These are phyloP conservation scores for Suillus americanus DNA, from an alignment of 768 basidiomycete genomes.

Conservation along the genomic window DNA sequence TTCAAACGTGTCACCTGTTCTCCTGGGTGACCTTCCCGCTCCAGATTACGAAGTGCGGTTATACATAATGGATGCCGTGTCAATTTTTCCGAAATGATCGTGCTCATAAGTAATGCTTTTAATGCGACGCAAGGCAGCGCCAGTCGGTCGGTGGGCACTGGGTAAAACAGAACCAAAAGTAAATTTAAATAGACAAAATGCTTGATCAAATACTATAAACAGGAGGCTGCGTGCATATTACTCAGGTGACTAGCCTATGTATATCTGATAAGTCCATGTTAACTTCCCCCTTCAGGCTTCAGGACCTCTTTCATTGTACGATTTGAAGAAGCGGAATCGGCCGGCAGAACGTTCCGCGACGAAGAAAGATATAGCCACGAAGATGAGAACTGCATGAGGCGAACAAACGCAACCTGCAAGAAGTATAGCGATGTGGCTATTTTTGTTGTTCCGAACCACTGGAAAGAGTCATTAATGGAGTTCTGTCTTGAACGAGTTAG, in stretches of 20 bases:
- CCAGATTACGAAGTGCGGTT: slow-evolving; percentile 14
- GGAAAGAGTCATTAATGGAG: slow-evolving; percentile 12
- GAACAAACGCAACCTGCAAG: slow-evolving; percentile 17
- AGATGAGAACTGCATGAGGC: slow-evolving; percentile 14
- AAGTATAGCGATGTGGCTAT: slow-evolving; percentile 24
- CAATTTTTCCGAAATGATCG: slow-evolving; percentile 29
- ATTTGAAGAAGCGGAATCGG: slow-evolving; percentile 5
- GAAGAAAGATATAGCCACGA: slow-evolving; percentile 8
- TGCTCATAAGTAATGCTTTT: slow-evolving; percentile 3
- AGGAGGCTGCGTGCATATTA: slow-evolving; percentile 12
- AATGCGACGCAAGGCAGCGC: not conserved
- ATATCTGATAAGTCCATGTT: slow-evolving; percentile 20
- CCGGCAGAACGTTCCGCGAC: slow-evolving; percentile 24
- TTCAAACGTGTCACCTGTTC: slow-evolving; percentile 7
- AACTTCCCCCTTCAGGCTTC: slow-evolving; percentile 12
- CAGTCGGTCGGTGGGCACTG: not conserved
- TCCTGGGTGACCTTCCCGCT: slow-evolving; percentile 1
- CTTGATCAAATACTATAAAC: slow-evolving; percentile 8
- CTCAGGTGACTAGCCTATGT: slow-evolving; percentile 27
- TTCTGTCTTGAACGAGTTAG: slow-evolving; percentile 4
- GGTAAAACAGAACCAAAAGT: not conserved
- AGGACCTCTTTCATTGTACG: slow-evolving; percentile 5
- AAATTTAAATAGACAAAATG: not conserved
- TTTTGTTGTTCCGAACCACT: slow-evolving; percentile 29
- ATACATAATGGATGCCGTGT: slow-evolving; percentile 19